Base-by-base conservation (phyloP, 1,284 basidiomycete species). In the Cutaneotrichosporon dermatis region DNA sequence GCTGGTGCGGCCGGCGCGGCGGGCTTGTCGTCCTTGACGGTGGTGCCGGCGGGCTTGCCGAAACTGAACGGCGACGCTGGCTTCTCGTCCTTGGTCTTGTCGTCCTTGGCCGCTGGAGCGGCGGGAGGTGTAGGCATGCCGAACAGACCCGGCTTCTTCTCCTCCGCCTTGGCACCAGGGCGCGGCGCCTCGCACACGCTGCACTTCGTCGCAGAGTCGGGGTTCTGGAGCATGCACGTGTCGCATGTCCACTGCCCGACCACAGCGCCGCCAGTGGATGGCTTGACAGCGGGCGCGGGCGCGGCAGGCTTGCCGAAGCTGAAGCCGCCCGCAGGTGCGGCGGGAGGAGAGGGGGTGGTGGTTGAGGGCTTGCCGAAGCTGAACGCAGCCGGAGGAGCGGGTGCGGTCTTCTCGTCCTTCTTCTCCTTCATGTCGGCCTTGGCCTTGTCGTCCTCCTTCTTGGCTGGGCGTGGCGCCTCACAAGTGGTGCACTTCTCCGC, bases 401-500 rank as follows among this genome's bases (percentile, higher is more conserved):
- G n/a, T n/a, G 50, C 58, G 2, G 48, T 16, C 46, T 51, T 52
- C 39, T 44, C 55, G n/a, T 57, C 11, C 37, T 39, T 39, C 6
- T 39, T 11, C 6, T 39, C 37, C 37, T 39, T 39, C 41, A 16
- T 16, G 33, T 36, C 49, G 12, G 41, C n/a, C 7, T 4, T 33
- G 25, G 43, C 33, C 41, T n/a, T n/a, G n/a, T n/a, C n/a, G n/a
- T n/a, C n/a, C n/a, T n/a, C n/a, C n/a, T n/a, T n/a, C n/a, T 6
- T 6, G 6, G 44, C 33, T 4, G 56, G 51, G 1, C 78, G 73
- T 0, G 80, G 78, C 2, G 78, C 63, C 41, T 84, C 83, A 61
- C 85, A 86, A 16, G 83, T 63, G 0, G 75, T 77, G 66, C 85
- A 86, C 67, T 84, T 83, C 40, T 70, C 67, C 43, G 69, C 77